Evolutionary conservation across 352 stramenopile genomes (phyloP).

Genomic region (Pythium myriotylum): DNA sequence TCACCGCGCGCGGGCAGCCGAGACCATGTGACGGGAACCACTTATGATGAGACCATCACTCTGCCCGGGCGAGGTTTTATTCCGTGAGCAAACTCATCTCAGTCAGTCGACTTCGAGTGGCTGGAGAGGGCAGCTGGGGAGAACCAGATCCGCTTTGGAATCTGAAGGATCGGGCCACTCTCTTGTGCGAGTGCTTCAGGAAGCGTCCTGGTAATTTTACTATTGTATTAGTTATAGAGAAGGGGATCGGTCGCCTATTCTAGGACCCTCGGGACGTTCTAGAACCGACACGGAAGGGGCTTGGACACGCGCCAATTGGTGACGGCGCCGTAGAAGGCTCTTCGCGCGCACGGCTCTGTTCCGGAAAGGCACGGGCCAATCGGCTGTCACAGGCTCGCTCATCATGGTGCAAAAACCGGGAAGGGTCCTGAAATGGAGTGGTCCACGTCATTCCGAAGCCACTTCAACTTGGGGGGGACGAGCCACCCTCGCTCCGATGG

Average conservation of each 20-base stretch:
- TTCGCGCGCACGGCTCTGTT: slow-evolving; percentile 20
- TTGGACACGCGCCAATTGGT: slow-evolving; percentile 13
- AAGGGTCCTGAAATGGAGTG: slow-evolving; percentile 3
- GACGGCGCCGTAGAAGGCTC: slow-evolving; percentile 8
- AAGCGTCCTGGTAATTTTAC: too few species aligned
- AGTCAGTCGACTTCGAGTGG: slow-evolving; percentile 20
- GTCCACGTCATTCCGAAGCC: background rate
- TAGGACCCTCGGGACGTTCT: too few species aligned
- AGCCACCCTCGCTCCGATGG: background rate
- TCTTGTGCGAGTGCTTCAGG: too few species aligned
- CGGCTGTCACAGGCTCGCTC: slow-evolving; percentile 18
- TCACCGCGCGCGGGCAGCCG: slow-evolving; percentile 1
- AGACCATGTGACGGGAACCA: slow-evolving; percentile 12
- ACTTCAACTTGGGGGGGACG: slow-evolving; percentile 2
- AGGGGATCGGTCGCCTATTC: too few species aligned
- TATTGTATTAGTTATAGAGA: too few species aligned
- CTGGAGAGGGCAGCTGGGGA: slow-evolving; percentile 3
- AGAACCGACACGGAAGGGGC: too few species aligned
- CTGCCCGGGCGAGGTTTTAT: slow-evolving; percentile 24
- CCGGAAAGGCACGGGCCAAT: slow-evolving; percentile 13
- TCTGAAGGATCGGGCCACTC: slow-evolving; percentile 2
- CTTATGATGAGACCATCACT: slow-evolving; percentile 21
- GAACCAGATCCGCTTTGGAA: slow-evolving; percentile 22
- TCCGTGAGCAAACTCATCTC: slow-evolving; percentile 16
- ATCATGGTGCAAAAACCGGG: background rate